Evolutionary conservation across 2,329 filamentous ascomycete genomes (phyloP), one percentile per base, ranked within the genome.

Genomic region (Apiospora hydei): DNA sequence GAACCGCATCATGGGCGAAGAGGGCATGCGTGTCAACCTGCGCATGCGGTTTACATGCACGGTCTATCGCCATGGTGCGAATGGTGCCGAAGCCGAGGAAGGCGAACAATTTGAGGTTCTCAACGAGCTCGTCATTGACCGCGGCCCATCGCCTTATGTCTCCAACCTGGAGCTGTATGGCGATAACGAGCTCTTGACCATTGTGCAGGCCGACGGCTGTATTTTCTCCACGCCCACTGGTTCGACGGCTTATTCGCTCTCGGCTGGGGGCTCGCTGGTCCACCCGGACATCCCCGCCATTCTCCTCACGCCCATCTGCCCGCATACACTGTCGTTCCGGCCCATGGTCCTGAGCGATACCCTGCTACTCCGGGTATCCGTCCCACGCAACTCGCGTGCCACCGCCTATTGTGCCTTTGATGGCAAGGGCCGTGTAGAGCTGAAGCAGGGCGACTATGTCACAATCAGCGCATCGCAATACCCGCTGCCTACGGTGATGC

Each of bases 21-120:
- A 93, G 1, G 96, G 96, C 71, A 98, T 99, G 96, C 93, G 96
- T 70, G 96, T 98, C 73, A 98, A 98, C 80, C 87, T 99, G 77
- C 94, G 96, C 76, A 99, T 99, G 96, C 93, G 96, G 74, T 99
- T 99, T 82, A 99, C 96, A 21, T 98, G 96, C 84, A 98, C 96
- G 0, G 95, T 99, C 11, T 98, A 96, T 85, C 93, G 96, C 64
- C 88, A 92, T 76, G 90, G 88, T 43, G 82, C 84, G 4, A 81
- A 85, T 2, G 88, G 88, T 14, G 87, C 89, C n/a, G 90, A 90
- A 51, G 88, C 92, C 76, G 92, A 96, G 77, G 95, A 98, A 82
- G 94, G 93, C 64, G 96, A 98, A 84, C 95, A 98, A 78, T 98
- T 98, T 75, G 96, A 99, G 84, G 96, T 99, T 26, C 90, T 99